A percentile compares a stretch with the other conserved stretches of the same genome.
phyloP scores from a whole-genome alignment of 2,329 filamentous ascomycete genomes.

The Trichoderma asperellum region DNA sequence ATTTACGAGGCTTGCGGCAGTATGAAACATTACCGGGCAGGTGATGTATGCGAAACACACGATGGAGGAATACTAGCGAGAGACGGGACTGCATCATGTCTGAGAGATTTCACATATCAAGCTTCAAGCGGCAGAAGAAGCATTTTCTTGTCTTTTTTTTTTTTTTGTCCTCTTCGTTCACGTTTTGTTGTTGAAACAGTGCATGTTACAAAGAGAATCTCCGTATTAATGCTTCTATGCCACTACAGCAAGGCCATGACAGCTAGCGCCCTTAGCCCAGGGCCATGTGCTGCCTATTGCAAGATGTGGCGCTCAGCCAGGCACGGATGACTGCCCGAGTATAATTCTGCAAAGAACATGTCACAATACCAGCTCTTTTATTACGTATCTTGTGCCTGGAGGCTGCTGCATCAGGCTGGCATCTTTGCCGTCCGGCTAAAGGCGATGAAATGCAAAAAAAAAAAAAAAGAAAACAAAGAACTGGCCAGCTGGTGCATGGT shows the following conservation, averaged over 20 bases:
- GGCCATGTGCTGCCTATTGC: background rate
- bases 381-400: background rate
- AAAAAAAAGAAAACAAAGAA: background rate
- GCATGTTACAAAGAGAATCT: background rate
- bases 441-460: background rate
- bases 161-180: background rate
- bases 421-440: background rate
- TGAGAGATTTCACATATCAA: background rate
- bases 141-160: background rate
- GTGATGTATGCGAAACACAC: conserved; percentile 4
- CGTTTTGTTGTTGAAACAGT: background rate
- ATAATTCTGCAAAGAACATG: background rate
- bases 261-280: background rate
- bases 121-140: background rate
- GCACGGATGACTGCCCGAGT: background rate
- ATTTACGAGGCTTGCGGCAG: background rate
- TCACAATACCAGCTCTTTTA: background rate
- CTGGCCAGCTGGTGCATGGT: background rate
- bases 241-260: background rate
- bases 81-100: background rate
- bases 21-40: conserved; percentile 8
- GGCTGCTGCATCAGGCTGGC: background rate
- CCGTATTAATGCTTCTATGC: background rate
- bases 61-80: background rate
- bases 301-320: background rate